A percentile compares a stretch with the other conserved stretches of the same genome.
Evolutionary conservation across 2,329 filamentous ascomycete genomes (phyloP).

Genomic region (Alternaria solani): DNA sequence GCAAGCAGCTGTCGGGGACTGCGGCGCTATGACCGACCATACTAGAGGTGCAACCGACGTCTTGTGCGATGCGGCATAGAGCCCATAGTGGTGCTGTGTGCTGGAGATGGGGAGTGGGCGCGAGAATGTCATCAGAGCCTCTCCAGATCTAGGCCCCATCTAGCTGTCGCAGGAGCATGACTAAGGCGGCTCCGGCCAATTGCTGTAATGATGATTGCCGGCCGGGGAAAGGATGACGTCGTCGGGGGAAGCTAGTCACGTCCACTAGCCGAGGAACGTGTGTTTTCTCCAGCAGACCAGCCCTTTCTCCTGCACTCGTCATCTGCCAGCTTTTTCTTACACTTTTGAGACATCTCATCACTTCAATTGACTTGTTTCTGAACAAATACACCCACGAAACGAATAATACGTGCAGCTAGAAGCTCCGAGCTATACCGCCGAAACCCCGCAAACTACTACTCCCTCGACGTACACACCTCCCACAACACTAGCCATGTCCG

Average conservation of each 20-base stretch:
- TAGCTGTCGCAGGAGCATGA: constrained; percentile 6
- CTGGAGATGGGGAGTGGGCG: not conserved
- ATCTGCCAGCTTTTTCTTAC: constrained; percentile 2
- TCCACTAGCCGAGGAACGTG: constrained; percentile 19
- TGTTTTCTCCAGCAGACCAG: constrained; percentile 15
- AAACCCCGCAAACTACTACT: constrained; percentile 13
- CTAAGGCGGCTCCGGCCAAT: constrained; percentile 15
- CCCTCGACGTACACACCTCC: not conserved
- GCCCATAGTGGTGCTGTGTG: not conserved
- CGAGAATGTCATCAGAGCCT: not conserved
- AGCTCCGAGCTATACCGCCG: constrained; percentile 2
- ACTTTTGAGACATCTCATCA: not conserved
- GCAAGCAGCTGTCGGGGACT: not conserved
- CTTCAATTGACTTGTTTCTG: not conserved
- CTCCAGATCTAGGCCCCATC: constrained; percentile 1
- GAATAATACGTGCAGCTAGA: not conserved
- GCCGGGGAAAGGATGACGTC: constrained; percentile 13
- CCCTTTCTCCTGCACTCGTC: constrained; percentile 8
- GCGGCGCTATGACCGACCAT: not conserved
- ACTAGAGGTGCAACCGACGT: not conserved
- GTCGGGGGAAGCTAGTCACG: constrained; percentile 13
- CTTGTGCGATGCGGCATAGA: not conserved
- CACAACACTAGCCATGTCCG: constrained; percentile 38
- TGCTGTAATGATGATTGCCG: constrained; percentile 19
- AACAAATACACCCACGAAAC: not conserved